phyloP scores from a whole-genome alignment of 2,329 filamentous ascomycete genomes.

The Apiospora saccharicola region DNA sequence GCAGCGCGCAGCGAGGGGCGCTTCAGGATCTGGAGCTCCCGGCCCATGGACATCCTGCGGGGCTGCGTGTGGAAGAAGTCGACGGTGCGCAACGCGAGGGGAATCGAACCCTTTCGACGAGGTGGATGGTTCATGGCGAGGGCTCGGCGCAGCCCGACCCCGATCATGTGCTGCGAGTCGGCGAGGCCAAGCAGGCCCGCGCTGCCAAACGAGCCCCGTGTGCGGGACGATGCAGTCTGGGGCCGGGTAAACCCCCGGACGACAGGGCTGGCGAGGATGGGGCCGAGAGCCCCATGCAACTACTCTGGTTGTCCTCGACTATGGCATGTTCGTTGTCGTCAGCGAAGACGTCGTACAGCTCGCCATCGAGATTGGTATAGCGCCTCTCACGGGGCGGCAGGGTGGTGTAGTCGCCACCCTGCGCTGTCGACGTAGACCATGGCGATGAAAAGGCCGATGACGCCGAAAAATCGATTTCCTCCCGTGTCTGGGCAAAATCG shows the following conservation, averaged over 20 bases:
- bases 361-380: conserved; percentile 8
- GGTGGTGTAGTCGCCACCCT: conserved; percentile 12
- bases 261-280: conserved; percentile 19
- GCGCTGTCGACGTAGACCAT: conserved; percentile 19
- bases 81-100: not conserved
- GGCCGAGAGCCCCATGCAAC: not conserved
- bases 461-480: conserved; percentile 28
- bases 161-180: conserved; percentile 34
- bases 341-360: conserved; percentile 9
- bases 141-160: conserved; percentile 34
- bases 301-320: conserved; percentile 12
- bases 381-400: conserved; percentile 1
- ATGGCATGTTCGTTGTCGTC: conserved; percentile 21
- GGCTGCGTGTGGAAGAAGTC: conserved; percentile 21
- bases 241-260: not conserved
- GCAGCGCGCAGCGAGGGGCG: not conserved
- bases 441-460: conserved; percentile 25
- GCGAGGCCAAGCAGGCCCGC: conserved; percentile 42
- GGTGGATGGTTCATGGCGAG: conserved; percentile 31
- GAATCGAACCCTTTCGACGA: not conserved
- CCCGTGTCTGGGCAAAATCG: conserved; percentile 29
- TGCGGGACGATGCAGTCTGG: conserved; percentile 17
- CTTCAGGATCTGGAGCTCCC: conserved; percentile 25
- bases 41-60: conserved; percentile 12
- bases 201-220: conserved; percentile 38